These are phyloP conservation scores for Phycomyces blakesleeanus DNA, from an alignment of 192 early-diverging fungal genomes.

Conservation along the genomic window DNA sequence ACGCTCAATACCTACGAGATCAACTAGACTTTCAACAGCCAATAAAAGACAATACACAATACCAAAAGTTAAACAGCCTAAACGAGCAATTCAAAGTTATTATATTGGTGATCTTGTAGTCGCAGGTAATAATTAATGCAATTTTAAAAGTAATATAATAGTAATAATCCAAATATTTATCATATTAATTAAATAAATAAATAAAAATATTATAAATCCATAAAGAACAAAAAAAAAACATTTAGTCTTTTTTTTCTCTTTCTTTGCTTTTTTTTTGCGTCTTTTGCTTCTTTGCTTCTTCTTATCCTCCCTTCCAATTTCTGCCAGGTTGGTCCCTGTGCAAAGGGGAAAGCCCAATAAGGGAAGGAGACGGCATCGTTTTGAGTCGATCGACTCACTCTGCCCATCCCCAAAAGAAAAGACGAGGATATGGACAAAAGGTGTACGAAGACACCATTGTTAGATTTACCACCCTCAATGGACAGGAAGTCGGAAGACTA, in stretches of 20 bases:
- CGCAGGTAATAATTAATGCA: conserved; percentile 8
- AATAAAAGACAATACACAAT: neutral
- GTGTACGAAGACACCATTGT: conserved; percentile 44
- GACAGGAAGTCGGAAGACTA: conserved; percentile 46
- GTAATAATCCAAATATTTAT: too few relatives aligned
- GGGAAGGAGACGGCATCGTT: conserved; percentile 33
- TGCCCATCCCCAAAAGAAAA: conserved; percentile 23
- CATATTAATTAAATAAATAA: too few relatives aligned
- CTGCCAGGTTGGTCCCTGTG: conserved; percentile 39
- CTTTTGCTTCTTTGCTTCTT: conserved; percentile 28
- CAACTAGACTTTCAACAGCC: neutral
- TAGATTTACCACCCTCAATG: conserved; percentile 35
- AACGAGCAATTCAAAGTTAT: neutral
- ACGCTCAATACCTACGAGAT: neutral
- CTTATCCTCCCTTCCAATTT: conserved; percentile 24
- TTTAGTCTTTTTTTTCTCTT: conserved; percentile 22
- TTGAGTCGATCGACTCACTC: conserved; percentile 34
- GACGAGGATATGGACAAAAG: neutral
- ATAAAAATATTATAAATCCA: neutral
- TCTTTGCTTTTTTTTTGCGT: too few relatives aligned
- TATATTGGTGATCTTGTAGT: conserved; percentile 26
- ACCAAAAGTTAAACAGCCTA: neutral
- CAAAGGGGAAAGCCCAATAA: conserved; percentile 36
- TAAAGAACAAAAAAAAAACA: conserved; percentile 17
- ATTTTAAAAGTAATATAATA: too few relatives aligned